These are phyloP conservation scores for Edaphochlamys debaryana DNA, from an alignment of 139 green algal genomes.

Conservation along the genomic window DNA sequence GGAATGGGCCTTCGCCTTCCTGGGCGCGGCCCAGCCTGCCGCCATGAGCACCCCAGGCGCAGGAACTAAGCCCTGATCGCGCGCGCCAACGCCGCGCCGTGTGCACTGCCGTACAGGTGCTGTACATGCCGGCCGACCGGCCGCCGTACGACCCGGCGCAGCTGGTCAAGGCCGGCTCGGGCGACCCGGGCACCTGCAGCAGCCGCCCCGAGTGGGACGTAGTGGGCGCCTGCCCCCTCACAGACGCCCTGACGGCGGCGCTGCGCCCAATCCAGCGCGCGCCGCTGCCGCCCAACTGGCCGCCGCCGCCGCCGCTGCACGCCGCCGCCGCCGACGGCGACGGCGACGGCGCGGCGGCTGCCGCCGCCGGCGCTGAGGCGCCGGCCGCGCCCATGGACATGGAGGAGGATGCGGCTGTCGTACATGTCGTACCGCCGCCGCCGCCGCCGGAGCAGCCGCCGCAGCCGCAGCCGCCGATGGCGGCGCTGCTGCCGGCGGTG, in stretches of 20 bases:
- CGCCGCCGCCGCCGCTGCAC: background rate
- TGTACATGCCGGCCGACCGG: conserved; percentile 14
- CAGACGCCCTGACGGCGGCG: background rate
- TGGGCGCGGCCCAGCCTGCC: too few relatives aligned
- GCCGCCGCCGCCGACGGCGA: too few relatives aligned
- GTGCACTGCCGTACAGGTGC: too few relatives aligned
- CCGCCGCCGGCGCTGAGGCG: conserved; percentile 3
- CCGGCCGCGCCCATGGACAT: background rate
- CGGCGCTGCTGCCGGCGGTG: too few relatives aligned
- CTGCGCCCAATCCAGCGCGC: conserved; percentile 30
- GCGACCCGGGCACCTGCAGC: background rate
- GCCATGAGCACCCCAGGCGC: too few relatives aligned
- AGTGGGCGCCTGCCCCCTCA: background rate
- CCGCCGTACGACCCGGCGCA: conserved; percentile 47
- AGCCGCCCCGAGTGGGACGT: conserved; percentile 23
- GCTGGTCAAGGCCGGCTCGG: conserved; percentile 5
- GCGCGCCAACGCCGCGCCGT: too few relatives aligned
- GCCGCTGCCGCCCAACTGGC: background rate
- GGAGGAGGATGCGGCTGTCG: too few relatives aligned
- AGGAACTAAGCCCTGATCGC: too few relatives aligned
- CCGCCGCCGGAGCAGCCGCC: too few relatives aligned
- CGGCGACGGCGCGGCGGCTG: background rate
- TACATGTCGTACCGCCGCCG: too few relatives aligned
- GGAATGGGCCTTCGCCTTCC: too few relatives aligned
- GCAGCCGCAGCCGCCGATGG: too few relatives aligned